These are phyloP conservation scores for Trichosporon sp. DNA, from an alignment of 1,284 basidiomycete species.

Conservation along the genomic window DNA sequence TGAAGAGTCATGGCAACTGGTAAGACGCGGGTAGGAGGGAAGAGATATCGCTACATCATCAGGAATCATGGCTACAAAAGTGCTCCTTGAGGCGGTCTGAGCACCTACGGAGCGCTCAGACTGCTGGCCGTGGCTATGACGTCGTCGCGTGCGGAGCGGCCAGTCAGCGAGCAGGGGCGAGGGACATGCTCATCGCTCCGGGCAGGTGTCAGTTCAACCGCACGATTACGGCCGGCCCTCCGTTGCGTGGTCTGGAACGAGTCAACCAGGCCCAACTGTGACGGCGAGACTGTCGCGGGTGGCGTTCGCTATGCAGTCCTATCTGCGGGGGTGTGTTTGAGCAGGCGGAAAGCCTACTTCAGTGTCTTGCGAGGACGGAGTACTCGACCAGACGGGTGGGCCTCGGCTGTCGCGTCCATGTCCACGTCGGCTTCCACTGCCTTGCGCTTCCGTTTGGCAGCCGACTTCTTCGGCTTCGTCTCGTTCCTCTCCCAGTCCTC, in stretches of 20 bases:
- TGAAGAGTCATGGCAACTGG: not conserved
- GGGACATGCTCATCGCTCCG: too few relatives aligned
- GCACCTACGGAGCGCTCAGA: not conserved
- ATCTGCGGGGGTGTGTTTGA: too few relatives aligned
- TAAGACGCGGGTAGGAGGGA: not conserved
- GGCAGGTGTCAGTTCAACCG: too few relatives aligned
- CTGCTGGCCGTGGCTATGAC: not conserved
- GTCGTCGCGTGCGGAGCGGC: not conserved
- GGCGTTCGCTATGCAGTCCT: too few relatives aligned
- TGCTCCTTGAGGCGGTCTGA: not conserved
- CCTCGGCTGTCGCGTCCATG: not conserved
- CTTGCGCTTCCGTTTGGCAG: not conserved
- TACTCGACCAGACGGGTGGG: not conserved
- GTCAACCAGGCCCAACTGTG: too few relatives aligned
- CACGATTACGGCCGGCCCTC: too few relatives aligned
- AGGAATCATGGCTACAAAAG: not conserved
- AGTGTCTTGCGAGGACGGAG: not conserved
- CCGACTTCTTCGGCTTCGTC: not conserved
- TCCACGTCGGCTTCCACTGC: not conserved
- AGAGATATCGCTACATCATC: not conserved
- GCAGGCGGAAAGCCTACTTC: not conserved
- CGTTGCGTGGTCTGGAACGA: too few relatives aligned
- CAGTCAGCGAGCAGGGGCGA: too few relatives aligned
- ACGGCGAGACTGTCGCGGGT: too few relatives aligned
- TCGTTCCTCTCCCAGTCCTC: slow-evolving; percentile 24